Base-by-base conservation (phyloP, 1,139 yeast genomes). In the Kurtzmaniella natalensis region DNA sequence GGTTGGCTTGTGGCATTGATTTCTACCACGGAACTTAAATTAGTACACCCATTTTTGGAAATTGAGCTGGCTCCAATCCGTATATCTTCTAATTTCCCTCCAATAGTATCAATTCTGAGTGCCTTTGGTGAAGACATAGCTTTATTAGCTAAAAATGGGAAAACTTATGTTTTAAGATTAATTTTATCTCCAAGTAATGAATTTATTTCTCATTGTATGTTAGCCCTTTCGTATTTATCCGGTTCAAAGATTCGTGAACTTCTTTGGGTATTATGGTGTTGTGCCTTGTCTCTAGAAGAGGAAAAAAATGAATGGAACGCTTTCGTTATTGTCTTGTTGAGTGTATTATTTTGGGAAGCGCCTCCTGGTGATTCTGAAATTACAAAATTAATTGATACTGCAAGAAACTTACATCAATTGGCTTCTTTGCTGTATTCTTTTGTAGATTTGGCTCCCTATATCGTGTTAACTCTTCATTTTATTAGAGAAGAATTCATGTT, bases 401-500 rank as follows among this genome's bases (percentile, higher is more conserved):
- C 78, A 0, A 47, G 54, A 33, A 16, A 31, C 5, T 52, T 73
- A 5, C 61, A 58, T 24, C 46, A 49, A 9, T 36, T 53, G 2
- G 46, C 55, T 32, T 47, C 55, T 18, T 44, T 58, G 31, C 57
- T 60, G 37, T 71, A 69, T 42, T 56, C 68, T 2, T 53, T 77
- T 28, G 54, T 61, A 8, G 76, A 75, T 28, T 55, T 76, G 47
- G 56, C 79, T 2, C 85, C 87, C 1, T 78, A 74, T 40, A 67
- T 86, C n/a, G 66, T 80, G 0, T 57, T 84, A 22, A 76, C 88
- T 0, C 55, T 89, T 27, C 97, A 89, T 59, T 51, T 87, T 23
- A 59, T 87, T 3, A 61, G 89, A 38, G 96, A 92, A 53, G 97
- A 89, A 41, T 57, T 71, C 29, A 68, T 73, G 37, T 61, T 92